A percentile compares a stretch with the other conserved stretches of the same genome.
phyloP scores from a whole-genome alignment of 768 basidiomycete species.

The Infundibulicybe gibba region DNA sequence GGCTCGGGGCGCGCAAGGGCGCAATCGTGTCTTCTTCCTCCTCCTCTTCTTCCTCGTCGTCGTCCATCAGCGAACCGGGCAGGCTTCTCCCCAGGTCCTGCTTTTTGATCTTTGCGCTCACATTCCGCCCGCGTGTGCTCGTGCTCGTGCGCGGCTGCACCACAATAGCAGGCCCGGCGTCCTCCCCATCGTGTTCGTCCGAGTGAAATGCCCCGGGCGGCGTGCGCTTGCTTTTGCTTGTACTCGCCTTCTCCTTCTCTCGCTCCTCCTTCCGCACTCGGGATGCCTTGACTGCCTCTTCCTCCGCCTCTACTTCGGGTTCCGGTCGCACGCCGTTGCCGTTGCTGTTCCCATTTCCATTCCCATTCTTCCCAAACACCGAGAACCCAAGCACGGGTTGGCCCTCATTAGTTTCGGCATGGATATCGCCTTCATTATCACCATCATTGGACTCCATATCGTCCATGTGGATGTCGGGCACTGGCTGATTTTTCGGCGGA shows the following conservation, averaged over 20 bases:
- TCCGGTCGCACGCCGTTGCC: conserved; percentile 9
- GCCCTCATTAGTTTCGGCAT: conserved; percentile 10
- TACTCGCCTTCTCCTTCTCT: conserved; percentile 44
- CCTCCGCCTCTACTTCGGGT: conserved; percentile 5
- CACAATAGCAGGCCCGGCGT: conserved; percentile 27
- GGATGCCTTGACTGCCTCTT: conserved; percentile 2
- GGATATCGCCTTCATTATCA: conserved; percentile 9
- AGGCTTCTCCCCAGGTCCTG: conserved; percentile 11
- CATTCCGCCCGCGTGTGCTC: conserved; percentile 3
- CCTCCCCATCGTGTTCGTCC: conserved; percentile 24
- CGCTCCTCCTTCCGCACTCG: conserved; percentile 17
- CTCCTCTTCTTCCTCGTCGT: conserved; percentile 22
- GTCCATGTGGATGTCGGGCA: conserved; percentile 13
- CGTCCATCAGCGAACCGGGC: conserved; percentile 21
- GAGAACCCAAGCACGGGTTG: conserved; percentile 13
- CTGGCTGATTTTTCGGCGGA: no score
- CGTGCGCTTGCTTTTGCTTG: conserved; percentile 34
- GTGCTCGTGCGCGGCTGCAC: conserved; percentile 3
- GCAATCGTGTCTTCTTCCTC: conserved; percentile 32
- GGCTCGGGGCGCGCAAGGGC: conserved; percentile 32
- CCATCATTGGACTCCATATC: conserved; percentile 7
- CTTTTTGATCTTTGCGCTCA: conserved; percentile 7
- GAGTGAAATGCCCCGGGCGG: conserved; percentile 1
- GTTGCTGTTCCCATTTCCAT: conserved; percentile 6
- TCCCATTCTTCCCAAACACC: conserved; percentile 17